Evolutionary conservation across 768 basidiomycete species (phyloP).

Genomic region (Ramaria sp.): DNA sequence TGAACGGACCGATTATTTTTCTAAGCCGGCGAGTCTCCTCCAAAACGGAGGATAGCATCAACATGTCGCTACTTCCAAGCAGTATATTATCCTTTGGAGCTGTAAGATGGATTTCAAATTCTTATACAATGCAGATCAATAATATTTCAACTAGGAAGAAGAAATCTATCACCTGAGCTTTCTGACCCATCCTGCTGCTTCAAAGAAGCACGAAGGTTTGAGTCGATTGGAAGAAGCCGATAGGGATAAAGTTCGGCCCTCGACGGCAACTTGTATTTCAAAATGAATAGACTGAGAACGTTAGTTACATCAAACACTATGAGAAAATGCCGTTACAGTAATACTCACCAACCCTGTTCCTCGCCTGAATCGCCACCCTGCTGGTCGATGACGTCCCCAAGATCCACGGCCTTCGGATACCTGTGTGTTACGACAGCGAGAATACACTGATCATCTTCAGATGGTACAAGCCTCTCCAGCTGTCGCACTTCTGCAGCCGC

Average conservation of each 20-base stretch:
- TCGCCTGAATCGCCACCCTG: conserved; percentile 21
- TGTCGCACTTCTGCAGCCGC: neutral
- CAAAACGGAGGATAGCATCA: neutral
- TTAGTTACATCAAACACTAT: neutral
- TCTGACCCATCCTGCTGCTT: conserved; percentile 35
- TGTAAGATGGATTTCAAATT: conserved; percentile 1
- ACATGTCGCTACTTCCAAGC: neutral
- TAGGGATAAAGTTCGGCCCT: conserved; percentile 11
- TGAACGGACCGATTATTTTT: neutral
- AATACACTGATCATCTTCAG: conserved; percentile 12
- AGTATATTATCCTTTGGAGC: neutral
- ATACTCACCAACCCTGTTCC: conserved; percentile 34
- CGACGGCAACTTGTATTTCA: conserved; percentile 25
- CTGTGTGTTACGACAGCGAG: conserved; percentile 43
- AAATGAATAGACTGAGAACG: conserved; percentile 35
- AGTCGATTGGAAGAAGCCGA: conserved; percentile 45
- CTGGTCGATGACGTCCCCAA: neutral
- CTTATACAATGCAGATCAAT: conserved; percentile 30
- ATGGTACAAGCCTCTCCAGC: neutral
- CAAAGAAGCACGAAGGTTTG: conserved; percentile 42
- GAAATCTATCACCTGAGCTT: conserved; percentile 25
- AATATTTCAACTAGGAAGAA: conserved; percentile 18
- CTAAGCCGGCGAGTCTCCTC: conserved; percentile 4
- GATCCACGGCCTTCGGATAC: conserved; percentile 14
- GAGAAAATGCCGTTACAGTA: neutral